Conservation (phyloP, 257 asterid species). For the Solanum raphanifolium region DNA sequence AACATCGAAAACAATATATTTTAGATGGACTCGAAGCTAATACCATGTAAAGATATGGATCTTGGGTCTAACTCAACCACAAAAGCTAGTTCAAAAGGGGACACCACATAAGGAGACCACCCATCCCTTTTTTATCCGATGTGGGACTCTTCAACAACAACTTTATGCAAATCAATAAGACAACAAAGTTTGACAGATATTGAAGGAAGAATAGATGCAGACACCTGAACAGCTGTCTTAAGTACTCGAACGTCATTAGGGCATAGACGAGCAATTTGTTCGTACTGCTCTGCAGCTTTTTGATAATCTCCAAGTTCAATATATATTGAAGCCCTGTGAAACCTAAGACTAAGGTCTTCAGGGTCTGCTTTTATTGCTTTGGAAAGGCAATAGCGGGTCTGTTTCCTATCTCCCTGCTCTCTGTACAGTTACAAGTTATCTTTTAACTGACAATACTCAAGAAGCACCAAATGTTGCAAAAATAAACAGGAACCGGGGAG, state of each 20-base stretch:
- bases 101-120: neutral
- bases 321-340: constrained; percentile 55
- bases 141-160: neutral
- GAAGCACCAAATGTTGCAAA: neutral
- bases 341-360: constrained; percentile 48
- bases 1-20: neutral
- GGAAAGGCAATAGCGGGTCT: constrained; percentile 59
- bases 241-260: constrained; percentile 46
- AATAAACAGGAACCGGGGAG: neutral
- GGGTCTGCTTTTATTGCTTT: constrained; percentile 84
- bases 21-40: neutral
- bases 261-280: constrained; percentile 49
- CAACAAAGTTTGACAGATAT: neutral
- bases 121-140: neutral
- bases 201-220: neutral
- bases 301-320: constrained; percentile 53
- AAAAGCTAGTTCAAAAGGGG: neutral
- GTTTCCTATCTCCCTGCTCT: constrained; percentile 54
- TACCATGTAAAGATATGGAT: neutral
- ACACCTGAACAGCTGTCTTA: constrained; percentile 47
- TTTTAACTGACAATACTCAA: neutral
- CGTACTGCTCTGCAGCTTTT: constrained; percentile 70
- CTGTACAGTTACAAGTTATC: constrained; percentile 13
- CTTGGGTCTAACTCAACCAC: neutral
- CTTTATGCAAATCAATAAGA: neutral